Evolutionary conservation across 495 filamentous ascomycete species (phyloP).

Genomic region (Penicillium alfredii): DNA sequence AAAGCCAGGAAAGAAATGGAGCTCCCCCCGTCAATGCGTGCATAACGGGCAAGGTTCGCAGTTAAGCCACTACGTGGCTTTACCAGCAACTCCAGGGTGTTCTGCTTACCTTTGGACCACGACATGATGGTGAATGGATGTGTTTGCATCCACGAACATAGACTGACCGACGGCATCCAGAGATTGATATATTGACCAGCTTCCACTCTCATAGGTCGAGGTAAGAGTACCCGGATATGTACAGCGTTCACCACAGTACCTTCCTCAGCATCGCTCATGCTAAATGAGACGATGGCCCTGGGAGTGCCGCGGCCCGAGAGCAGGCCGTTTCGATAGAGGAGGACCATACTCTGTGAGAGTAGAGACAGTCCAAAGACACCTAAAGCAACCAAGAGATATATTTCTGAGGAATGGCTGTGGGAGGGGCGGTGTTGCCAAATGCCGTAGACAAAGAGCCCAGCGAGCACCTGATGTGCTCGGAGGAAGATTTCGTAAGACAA

Average conservation of each 20-base stretch:
- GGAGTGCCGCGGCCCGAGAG: constrained; percentile 16
- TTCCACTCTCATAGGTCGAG: constrained; percentile 23
- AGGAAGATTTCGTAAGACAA: constrained; percentile 33
- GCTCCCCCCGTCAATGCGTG: background rate
- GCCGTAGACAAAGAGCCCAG: constrained; percentile 19
- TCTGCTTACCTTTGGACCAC: constrained; percentile 23
- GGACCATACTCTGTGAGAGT: constrained; percentile 10
- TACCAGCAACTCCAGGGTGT: constrained; percentile 23
- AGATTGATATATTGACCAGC: constrained; percentile 37
- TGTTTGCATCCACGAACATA: constrained; percentile 28
- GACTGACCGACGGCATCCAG: constrained; percentile 28
- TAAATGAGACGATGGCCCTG: constrained; percentile 18
- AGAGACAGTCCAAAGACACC: constrained; percentile 19
- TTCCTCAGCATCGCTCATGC: constrained; percentile 6
- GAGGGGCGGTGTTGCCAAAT: constrained; percentile 21
- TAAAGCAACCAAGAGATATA: constrained; percentile 25
- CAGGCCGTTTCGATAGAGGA: constrained; percentile 23
- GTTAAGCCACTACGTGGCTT: constrained; percentile 16
- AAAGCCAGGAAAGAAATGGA: constrained; percentile 17
- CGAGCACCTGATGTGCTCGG: constrained; percentile 22
- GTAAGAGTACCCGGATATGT: constrained; percentile 18
- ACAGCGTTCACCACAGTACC: constrained; percentile 10
- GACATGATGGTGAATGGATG: constrained; percentile 36
- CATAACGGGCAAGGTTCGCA: constrained; percentile 6
- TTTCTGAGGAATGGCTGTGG: constrained; percentile 4